These are phyloP conservation scores for Acanthamoeba sp. DNA, from an alignment of 208 protist genomes.

Conservation along the genomic window DNA sequence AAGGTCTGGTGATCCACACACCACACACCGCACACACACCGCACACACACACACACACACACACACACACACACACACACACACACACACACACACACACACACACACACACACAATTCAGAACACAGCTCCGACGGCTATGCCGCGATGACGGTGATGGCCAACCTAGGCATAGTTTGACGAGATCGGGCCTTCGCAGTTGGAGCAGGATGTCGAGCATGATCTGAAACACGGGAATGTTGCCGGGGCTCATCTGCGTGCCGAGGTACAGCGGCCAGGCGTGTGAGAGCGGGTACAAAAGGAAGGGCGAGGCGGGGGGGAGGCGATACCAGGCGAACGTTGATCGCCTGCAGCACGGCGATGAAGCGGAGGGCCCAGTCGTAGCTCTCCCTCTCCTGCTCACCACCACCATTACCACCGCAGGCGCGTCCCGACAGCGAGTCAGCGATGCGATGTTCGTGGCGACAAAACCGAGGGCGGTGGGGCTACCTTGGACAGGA, in stretches of 20 bases:
- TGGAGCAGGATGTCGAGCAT: not conserved
- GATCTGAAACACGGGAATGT: not conserved
- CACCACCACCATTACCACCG: not conserved
- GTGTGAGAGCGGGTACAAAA: too few relatives aligned
- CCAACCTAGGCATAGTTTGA: not conserved
- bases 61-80: too few relatives aligned
- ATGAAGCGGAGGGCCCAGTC: not conserved
- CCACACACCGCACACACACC: too few relatives aligned
- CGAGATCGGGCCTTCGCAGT: not conserved
- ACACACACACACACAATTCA: too few relatives aligned
- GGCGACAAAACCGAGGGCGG: too few relatives aligned
- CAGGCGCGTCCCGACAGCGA: too few relatives aligned
- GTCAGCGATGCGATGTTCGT: too few relatives aligned
- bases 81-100: too few relatives aligned
- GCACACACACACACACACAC: too few relatives aligned
- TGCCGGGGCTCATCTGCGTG: slow-evolving; percentile 8
- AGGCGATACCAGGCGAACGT: not conserved
- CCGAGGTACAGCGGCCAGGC: too few relatives aligned
- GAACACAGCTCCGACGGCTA: not conserved
- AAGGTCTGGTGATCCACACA: not conserved
- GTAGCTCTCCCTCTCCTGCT: slow-evolving; percentile 1
- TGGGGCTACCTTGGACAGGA: not conserved
- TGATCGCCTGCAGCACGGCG: slow-evolving; percentile 14
- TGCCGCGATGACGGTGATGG: not conserved
- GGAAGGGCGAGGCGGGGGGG: not conserved